These are phyloP conservation scores for Claviceps fusiformis DNA, from an alignment of 2,329 filamentous ascomycete species.

Conservation along the genomic window DNA sequence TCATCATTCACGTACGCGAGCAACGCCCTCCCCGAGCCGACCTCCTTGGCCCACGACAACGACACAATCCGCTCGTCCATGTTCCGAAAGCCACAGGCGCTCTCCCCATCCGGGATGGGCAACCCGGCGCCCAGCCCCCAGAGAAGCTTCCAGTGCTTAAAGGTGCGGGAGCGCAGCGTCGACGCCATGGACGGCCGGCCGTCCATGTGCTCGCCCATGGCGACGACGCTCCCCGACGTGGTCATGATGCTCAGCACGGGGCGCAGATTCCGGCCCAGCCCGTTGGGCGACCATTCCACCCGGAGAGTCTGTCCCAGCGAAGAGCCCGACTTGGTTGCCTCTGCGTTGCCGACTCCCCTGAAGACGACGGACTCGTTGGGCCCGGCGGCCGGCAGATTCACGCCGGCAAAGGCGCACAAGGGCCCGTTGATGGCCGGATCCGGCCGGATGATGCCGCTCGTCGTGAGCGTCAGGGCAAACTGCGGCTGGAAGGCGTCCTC, in stretches of 20 bases:
- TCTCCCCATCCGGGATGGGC: slow-evolving; percentile 30
- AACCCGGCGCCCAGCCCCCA: slow-evolving; percentile 42
- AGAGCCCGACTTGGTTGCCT: slow-evolving; percentile 32
- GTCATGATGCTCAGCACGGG: slow-evolving; percentile 38
- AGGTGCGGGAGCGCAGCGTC: slow-evolving; percentile 23
- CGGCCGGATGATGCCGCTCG: slow-evolving; percentile 21
- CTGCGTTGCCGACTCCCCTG: slow-evolving; percentile 30
- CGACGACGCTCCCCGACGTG: slow-evolving; percentile 33
- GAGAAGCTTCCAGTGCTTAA: slow-evolving; percentile 38
- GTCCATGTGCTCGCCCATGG: slow-evolving; percentile 35
- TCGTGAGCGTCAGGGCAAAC: slow-evolving; percentile 21
- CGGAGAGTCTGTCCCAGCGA: slow-evolving; percentile 41
- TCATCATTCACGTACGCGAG: slow-evolving; percentile 39
- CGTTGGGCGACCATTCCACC: slow-evolving; percentile 44
- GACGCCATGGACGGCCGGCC: slow-evolving; percentile 13
- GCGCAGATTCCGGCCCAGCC: slow-evolving; percentile 39
- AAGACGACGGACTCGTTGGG: slow-evolving; percentile 18
- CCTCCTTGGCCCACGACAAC: slow-evolving; percentile 38
- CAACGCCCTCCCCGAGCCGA: slow-evolving; percentile 27
- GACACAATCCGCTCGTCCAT: slow-evolving; percentile 33
- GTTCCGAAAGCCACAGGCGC: slow-evolving; percentile 17
- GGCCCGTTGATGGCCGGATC: slow-evolving; percentile 31
- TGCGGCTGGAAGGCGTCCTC: slow-evolving; percentile 18
- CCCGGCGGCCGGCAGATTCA: slow-evolving; percentile 17
- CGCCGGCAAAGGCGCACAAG: slow-evolving; percentile 26